Base-by-base conservation (phyloP, 176 grass and related monocot genomes). In the Oryza australiensis region DNA sequence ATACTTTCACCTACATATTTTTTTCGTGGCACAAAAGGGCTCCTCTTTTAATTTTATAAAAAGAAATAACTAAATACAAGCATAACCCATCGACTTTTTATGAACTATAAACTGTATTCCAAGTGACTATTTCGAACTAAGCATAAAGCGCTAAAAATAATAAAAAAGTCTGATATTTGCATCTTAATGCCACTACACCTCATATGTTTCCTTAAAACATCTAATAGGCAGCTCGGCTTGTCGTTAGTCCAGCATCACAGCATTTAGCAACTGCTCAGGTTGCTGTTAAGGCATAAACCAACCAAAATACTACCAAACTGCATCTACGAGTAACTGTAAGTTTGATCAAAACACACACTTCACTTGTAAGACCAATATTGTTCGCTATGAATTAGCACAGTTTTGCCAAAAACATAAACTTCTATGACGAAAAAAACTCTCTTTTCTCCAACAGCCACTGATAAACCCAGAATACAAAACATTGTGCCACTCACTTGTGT, bases 401-500 rank as follows among this genome's bases (percentile, higher is more conserved):
- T 40, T 53, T 80, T 57, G 3, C 7, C 11, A 4, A 32, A 41
- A 59, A 38, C 30, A 15, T 10, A 22, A 20, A 18, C 18, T 76
- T 83, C 26, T 78, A 20, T 37, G 38, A 86, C 66, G 18, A 59
- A 66, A 43, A 27, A 12, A 20, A 71, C 57, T 32, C 45, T 68
- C 28, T 5, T 55, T 62, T 27, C 55, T 51, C 66, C 41, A 77
- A 72, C 14, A 5, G 64, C 68, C 33, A 45, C 45, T 75, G 34
- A 79, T 15, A 79, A 29, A 20, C 15, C 14, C 26, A 66, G 66
- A 66, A 34, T 27, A 42, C 35, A 69, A 73, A 70, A 65, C 15
- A 28, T 72, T 23, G 28, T 12, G 64, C 43, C 9, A 86, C 88
- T 90, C 81, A 94, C 88, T 86, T 88, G 86, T 90, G 89, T 72